These are phyloP conservation scores for Colletotrichum australisinense DNA, from an alignment of 2,329 filamentous ascomycete genomes.

Conservation along the genomic window DNA sequence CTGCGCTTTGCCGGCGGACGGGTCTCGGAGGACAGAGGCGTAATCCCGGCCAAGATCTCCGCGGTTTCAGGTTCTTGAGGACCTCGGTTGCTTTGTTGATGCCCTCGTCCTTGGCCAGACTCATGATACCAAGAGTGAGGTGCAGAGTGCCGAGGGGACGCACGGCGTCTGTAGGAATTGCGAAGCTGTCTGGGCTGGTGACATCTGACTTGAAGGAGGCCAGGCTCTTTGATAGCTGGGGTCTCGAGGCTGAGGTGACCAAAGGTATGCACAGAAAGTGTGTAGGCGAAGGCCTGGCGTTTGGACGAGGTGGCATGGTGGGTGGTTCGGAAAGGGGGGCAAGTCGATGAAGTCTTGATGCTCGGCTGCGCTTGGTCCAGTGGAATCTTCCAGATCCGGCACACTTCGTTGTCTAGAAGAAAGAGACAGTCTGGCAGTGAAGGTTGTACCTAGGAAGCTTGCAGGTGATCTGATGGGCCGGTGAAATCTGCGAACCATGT, in stretches of 20 bases:
- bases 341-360: neutral
- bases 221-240: slow-evolving; percentile 74
- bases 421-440: neutral
- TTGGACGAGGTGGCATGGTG: slow-evolving; percentile 50
- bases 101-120: slow-evolving; percentile 63
- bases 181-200: slow-evolving; percentile 53
- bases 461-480: neutral
- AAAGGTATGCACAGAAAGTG: slow-evolving; percentile 85
- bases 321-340: neutral
- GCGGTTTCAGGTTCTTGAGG: slow-evolving; percentile 50
- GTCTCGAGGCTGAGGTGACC: slow-evolving; percentile 67
- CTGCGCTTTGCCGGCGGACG: slow-evolving; percentile 25
- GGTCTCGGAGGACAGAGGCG: slow-evolving; percentile 31
- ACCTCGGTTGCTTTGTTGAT: slow-evolving; percentile 55
- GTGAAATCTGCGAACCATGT: neutral
- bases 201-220: slow-evolving; percentile 71
- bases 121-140: slow-evolving; percentile 89
- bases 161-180: slow-evolving; percentile 74
- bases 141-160: slow-evolving; percentile 85
- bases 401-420: neutral
- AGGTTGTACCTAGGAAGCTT: neutral
- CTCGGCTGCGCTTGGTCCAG: neutral
- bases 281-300: slow-evolving; percentile 62
- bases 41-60: slow-evolving; percentile 49
- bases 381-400: neutral